Conservation (phyloP, 176 grass and related monocot genomes). For the Thalia dealbata region DNA sequence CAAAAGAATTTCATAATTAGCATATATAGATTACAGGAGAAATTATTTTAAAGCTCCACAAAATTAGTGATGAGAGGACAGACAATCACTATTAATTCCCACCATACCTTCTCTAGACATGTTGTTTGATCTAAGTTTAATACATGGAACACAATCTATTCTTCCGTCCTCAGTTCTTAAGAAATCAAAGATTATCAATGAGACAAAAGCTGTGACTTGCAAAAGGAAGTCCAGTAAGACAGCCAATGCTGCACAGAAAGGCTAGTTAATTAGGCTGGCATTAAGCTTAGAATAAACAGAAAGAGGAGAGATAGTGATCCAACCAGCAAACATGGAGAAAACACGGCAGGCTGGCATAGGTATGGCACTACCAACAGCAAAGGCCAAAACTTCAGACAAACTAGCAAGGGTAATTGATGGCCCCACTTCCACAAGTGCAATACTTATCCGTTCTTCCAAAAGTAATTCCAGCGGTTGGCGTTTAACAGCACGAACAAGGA, state of each 20-base stretch:
- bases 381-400: slow-evolving; percentile 83
- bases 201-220: slow-evolving; percentile 87
- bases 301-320: slow-evolving; percentile 12
- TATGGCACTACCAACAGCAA: slow-evolving; percentile 81
- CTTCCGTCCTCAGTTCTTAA: slow-evolving; percentile 73
- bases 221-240: slow-evolving; percentile 92
- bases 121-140: slow-evolving; percentile 28
- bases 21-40: neutral
- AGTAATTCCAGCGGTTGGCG: slow-evolving; percentile 45
- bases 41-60: neutral
- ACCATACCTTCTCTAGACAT: slow-evolving; percentile 44
- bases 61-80: neutral
- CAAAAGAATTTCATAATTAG: neutral
- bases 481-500: slow-evolving; percentile 92
- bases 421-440: slow-evolving; percentile 84
- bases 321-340: slow-evolving; percentile 99
- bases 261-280: neutral
- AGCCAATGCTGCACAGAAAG: slow-evolving; percentile 74
- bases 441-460: slow-evolving; percentile 69
- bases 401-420: slow-evolving; percentile 95
- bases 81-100: neutral
- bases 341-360: slow-evolving; percentile 89
- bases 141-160: slow-evolving; percentile 84
- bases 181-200: slow-evolving; percentile 81
- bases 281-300: slow-evolving; percentile 9